Evolutionary conservation across 257 asterid genomes (phyloP), one percentile per base, ranked within the genome.

Genomic region (Solanum virginianum): DNA sequence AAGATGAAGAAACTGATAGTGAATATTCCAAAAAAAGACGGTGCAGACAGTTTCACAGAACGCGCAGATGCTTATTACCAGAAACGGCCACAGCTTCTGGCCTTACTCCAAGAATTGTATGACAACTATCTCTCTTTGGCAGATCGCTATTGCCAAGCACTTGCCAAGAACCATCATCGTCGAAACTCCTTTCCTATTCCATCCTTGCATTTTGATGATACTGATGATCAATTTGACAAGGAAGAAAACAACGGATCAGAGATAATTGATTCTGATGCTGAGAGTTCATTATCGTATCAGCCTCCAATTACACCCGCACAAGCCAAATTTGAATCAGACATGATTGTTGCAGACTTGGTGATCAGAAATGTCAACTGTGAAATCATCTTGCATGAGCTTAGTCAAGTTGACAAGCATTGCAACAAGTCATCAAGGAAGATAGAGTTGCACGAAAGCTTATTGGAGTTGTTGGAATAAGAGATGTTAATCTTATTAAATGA

Each of bases 381-480:
- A 22, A 81, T 92, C 15, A 54, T 93, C 6, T 26, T 85, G 82
- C 84, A 92, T 24, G 99, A 95, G 91, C 89, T 93, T 14, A 82
- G 39, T 22, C 81, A 68, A 51, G 92, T 88, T 20, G 98, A 94
- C 87, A 91, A 86, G 87, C 83, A 83, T 80, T 86, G 90, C 82
- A 88, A 83, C 0, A 98, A 96, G 83, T 94, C 97, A 0, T 90
- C 91, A 0, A 89, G 97, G 88, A 96, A 96, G 88, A 90, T 89
- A 75, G n/a, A n/a, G n/a, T n/a, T n/a, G n/a, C n/a, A n/a, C n/a
- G n/a, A n/a, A n/a, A n/a, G n/a, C n/a, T n/a, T 95, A 87, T 29
- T 96, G 89, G 99, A 94, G 18, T 98, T 96, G 82, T 80, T 96
- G 89, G 99, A 96, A 84, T 95, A 98, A 0, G 99, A 96, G 90